These are phyloP conservation scores for Cotoneaster glaucophyllus DNA, from an alignment of 306 rosid species.

Conservation along the genomic window DNA sequence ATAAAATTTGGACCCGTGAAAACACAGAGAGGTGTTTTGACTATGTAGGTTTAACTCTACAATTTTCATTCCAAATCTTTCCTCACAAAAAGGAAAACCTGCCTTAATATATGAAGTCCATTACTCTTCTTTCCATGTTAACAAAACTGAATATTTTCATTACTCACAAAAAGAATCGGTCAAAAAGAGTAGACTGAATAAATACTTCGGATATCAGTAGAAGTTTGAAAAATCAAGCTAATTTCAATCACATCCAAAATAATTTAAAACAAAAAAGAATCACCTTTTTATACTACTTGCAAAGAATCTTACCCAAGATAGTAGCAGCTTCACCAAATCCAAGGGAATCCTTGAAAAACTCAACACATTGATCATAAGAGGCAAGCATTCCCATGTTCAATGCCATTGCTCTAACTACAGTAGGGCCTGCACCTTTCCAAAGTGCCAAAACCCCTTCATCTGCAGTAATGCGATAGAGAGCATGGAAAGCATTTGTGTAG, in stretches of 20 bases:
- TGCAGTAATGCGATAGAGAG: conserved; percentile 68
- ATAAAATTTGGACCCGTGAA: neutral
- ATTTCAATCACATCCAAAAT: neutral
- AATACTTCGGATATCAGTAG: neutral
- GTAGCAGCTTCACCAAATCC: conserved; percentile 87
- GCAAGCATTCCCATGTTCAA: conserved; percentile 99
- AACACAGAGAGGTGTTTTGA: neutral
- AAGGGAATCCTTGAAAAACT: conserved; percentile 75
- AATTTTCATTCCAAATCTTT: neutral
- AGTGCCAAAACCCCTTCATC: conserved; percentile 94
- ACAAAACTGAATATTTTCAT: neutral
- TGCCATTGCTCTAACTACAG: conserved; percentile 98
- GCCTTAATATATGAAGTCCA: neutral
- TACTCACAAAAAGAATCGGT: neutral
- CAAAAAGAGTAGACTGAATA: neutral
- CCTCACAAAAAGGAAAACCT: neutral
- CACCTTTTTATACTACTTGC: neutral
- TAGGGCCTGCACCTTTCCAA: conserved; percentile 99
- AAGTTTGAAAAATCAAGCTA: neutral
- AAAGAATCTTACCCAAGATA: conserved; percentile 45
- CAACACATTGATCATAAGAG: conserved; percentile 93
- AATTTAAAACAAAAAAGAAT: neutral
- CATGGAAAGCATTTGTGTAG: conserved; percentile 92
- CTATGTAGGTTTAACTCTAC: neutral
- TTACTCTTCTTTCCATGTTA: neutral